These are phyloP conservation scores for Persicaria tinctoria DNA, from an alignment of 148 eudicot species.

Conservation along the genomic window DNA sequence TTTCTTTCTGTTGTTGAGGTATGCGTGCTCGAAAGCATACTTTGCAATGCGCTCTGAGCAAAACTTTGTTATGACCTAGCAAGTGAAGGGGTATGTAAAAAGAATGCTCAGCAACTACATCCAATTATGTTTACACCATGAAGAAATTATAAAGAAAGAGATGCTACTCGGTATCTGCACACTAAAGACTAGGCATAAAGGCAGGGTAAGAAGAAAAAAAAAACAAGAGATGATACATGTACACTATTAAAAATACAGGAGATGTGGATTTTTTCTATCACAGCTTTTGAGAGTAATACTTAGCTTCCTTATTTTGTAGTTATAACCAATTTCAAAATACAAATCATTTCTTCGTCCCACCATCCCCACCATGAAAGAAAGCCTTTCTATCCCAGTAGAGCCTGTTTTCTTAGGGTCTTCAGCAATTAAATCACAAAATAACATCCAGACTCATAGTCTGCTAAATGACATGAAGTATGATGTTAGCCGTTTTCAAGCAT, in stretches of 20 bases:
- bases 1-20: conserved; percentile 41
- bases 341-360: not conserved
- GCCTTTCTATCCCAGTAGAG: not conserved
- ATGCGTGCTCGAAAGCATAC: conserved; percentile 38
- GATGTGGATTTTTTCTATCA: not conserved
- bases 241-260: not conserved
- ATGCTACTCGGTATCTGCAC: conserved; percentile 1
- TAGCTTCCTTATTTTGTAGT: not conserved
- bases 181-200: not conserved
- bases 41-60: conserved; percentile 41
- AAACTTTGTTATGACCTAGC: conserved; percentile 39
- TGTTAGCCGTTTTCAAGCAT: not conserved
- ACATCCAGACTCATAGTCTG: not conserved
- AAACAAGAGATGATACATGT: not conserved
- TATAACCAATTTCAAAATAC: too few species aligned
- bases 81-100: conserved; percentile 9
- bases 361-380: not conserved
- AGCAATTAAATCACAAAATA: not conserved
- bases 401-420: not conserved
- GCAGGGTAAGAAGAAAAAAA: not conserved
- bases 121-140: not conserved
- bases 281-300: not conserved
- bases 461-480: not conserved
- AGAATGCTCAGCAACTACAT: conserved; percentile 2
- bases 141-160: not conserved